phyloP scores from a whole-genome alignment of 1,139 yeast genomes.

The Taphrina populina region DNA sequence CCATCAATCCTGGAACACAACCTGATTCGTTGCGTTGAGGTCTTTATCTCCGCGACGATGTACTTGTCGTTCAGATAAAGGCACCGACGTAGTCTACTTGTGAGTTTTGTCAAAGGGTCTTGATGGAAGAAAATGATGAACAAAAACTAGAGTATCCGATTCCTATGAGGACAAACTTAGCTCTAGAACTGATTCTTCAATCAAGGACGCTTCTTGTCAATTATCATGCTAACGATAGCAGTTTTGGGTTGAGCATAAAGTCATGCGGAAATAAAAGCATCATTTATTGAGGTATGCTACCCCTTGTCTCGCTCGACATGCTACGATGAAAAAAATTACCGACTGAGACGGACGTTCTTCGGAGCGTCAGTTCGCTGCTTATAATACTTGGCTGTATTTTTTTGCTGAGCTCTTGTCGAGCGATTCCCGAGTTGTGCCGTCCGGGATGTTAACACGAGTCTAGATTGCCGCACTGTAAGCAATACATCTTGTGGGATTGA shows the following conservation, averaged over 20 bases:
- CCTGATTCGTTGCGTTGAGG: no score
- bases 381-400: conserved; percentile 34
- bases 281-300: no score
- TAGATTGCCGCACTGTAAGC: no score
- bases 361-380: conserved; percentile 16
- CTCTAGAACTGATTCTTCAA: conserved; percentile 32
- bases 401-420: conserved; percentile 26
- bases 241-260: background rate
- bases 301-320: conserved; percentile 12
- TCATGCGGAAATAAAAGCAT: no score
- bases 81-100: no score
- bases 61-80: no score
- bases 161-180: conserved; percentile 32
- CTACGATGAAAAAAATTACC: conserved; percentile 33
- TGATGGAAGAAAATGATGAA: conserved; percentile 15
- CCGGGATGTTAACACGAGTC: background rate
- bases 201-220: background rate
- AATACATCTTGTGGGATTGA: conserved; percentile 8
- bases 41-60: no score
- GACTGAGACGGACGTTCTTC: conserved; percentile 22
- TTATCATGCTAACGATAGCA: background rate
- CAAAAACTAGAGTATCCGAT: conserved; percentile 31
- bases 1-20: no score
- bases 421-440: background rate
- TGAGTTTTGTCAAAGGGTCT: no score